Evolutionary conservation across 495 filamentous ascomycete genomes (phyloP).

Genomic region (Beverwykella pulmonaria): DNA sequence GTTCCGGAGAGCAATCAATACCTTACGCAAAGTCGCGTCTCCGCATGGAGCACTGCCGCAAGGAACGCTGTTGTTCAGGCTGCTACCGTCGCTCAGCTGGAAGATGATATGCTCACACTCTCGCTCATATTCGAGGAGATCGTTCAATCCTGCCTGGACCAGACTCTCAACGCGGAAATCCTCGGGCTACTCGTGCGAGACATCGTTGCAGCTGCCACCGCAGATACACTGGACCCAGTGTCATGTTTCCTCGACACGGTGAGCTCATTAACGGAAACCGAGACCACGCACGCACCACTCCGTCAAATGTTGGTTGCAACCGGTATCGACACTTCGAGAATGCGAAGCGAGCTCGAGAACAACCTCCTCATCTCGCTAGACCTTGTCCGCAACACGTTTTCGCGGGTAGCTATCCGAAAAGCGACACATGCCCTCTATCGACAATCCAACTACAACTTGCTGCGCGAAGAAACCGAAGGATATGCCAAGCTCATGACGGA

Average conservation of each 20-base stretch:
- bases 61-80: constrained; percentile 52
- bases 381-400: constrained; percentile 81
- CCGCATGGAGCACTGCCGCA: constrained; percentile 56
- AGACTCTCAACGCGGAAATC: constrained; percentile 64
- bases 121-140: constrained; percentile 83
- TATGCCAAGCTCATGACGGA: constrained; percentile 88
- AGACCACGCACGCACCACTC: constrained; percentile 51
- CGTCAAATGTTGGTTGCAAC: constrained; percentile 66
- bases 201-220: constrained; percentile 64
- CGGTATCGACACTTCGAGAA: constrained; percentile 66
- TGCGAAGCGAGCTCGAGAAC: constrained; percentile 84
- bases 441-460: constrained; percentile 92
- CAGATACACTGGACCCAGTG: constrained; percentile 49
- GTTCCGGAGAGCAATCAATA: constrained; percentile 13
- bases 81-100: constrained; percentile 57
- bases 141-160: constrained; percentile 69
- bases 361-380: constrained; percentile 70
- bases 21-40: constrained; percentile 40
- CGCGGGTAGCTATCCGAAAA: constrained; percentile 79
- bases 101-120: constrained; percentile 67
- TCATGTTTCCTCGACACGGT: constrained; percentile 65
- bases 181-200: constrained; percentile 74
- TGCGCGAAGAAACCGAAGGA: constrained; percentile 94
- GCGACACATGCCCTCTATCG: constrained; percentile 90
- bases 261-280: constrained; percentile 67